These are phyloP conservation scores for Glomus cerebriforme DNA, from an alignment of 192 early-diverging fungal genomes.

Conservation along the genomic window DNA sequence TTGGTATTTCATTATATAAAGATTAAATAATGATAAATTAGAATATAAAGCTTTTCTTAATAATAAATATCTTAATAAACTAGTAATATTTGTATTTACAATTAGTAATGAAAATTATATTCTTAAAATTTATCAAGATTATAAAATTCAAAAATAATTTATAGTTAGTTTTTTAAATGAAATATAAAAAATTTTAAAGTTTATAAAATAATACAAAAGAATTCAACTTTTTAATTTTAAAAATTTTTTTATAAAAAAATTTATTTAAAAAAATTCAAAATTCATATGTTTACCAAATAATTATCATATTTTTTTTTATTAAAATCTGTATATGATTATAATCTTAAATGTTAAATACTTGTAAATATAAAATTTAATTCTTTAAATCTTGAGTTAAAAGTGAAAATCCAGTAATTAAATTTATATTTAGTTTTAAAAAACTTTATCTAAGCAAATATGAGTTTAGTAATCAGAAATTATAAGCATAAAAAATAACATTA, in stretches of 20 bases:
- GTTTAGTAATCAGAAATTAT: background rate
- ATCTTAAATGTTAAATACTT: background rate
- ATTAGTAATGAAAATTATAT: background rate
- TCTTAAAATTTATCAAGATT: background rate
- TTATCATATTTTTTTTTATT: background rate
- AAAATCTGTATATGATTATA: background rate
- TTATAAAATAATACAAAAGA: background rate
- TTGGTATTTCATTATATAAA: background rate
- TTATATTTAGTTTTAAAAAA: background rate
- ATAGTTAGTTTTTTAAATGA: background rate
- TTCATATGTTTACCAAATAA: background rate
- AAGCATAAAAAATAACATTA: background rate
- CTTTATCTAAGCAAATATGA: background rate
- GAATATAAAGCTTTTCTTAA: background rate
- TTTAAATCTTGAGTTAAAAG: background rate
- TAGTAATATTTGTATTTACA: background rate
- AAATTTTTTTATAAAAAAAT: background rate
- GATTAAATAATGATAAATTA: background rate
- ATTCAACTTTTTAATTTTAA: background rate
- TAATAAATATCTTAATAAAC: background rate
- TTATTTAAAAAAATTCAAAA: background rate
- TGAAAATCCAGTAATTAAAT: background rate
- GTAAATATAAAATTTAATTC: background rate
- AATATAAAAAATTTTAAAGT: background rate
- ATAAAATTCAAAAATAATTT: background rate